These are phyloP conservation scores for Chaetoceros muelleri DNA, from an alignment of 108 stramenopile species.

Conservation along the genomic window DNA sequence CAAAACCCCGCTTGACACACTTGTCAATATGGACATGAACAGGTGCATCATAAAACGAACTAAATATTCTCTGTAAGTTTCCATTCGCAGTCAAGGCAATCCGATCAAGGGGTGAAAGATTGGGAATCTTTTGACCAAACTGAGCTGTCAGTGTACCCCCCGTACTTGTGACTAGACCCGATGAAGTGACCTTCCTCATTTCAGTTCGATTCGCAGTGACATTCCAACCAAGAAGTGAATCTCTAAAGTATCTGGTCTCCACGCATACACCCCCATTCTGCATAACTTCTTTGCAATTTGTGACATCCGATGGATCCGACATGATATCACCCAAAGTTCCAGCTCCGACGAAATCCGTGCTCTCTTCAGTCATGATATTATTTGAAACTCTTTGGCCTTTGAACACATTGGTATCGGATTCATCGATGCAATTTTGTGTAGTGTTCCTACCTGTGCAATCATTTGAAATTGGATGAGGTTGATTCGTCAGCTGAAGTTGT, in stretches of 20 bases:
- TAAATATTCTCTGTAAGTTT: conserved; percentile 72
- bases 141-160: conserved; percentile 24
- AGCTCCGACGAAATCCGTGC: conserved; percentile 20
- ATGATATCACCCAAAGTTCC: conserved; percentile 76
- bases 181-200: neutral
- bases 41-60: conserved; percentile 76
- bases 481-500: too few relatives aligned
- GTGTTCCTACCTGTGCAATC: too few relatives aligned
- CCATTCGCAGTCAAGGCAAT: conserved; percentile 79
- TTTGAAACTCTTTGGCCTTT: too few relatives aligned
- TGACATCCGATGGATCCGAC: conserved; percentile 25
- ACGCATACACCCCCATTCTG: neutral
- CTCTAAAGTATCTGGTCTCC: neutral
- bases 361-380: too few relatives aligned
- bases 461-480: too few relatives aligned
- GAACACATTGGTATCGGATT: too few relatives aligned
- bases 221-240: neutral
- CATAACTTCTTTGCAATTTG: neutral
- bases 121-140: conserved; percentile 20
- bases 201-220: neutral
- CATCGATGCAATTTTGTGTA: too few relatives aligned
- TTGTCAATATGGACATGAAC: conserved; percentile 51
- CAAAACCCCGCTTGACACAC: conserved; percentile 19
- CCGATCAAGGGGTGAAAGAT: conserved; percentile 46
- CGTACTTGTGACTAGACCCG: conserved; percentile 32